Evolutionary conservation across 352 stramenopile species (phyloP).

Genomic region (Halophytophthora polymorphica): DNA sequence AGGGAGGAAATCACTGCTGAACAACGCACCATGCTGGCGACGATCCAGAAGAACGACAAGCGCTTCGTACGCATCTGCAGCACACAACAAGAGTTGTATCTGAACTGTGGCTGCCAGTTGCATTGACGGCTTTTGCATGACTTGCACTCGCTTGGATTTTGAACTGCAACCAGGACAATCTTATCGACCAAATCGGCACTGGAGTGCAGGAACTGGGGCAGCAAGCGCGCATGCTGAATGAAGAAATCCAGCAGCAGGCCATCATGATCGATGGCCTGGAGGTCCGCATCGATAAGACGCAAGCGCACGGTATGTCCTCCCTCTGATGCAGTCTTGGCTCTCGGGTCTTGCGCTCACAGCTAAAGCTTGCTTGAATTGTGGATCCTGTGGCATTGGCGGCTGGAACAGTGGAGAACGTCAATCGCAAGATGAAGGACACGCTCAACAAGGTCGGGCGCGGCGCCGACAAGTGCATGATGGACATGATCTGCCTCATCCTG

Average conservation of each 20-base stretch:
- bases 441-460: conserved; percentile 67
- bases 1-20: conserved; percentile 62
- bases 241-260: conserved; percentile 82
- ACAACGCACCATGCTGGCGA: conserved; percentile 58
- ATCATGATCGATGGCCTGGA: conserved; percentile 87
- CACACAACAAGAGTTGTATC: neutral
- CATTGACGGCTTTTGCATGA: neutral
- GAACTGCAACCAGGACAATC: conserved; percentile 54
- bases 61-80: conserved; percentile 56
- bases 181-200: conserved; percentile 83
- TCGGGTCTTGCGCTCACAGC: neutral
- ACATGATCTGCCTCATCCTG: conserved; percentile 88
- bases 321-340: neutral
- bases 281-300: conserved; percentile 77
- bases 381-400: neutral
- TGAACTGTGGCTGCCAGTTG: neutral
- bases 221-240: conserved; percentile 72
- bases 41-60: conserved; percentile 83
- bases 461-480: conserved; percentile 87
- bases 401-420: conserved; percentile 73
- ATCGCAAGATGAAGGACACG: conserved; percentile 86
- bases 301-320: conserved; percentile 50
- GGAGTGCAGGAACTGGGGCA: conserved; percentile 77
- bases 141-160: neutral
- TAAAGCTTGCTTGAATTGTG: neutral